Evolutionary conservation across 2,329 filamentous ascomycete genomes (phyloP).

Genomic region (Fragosphaeria purpurea): DNA sequence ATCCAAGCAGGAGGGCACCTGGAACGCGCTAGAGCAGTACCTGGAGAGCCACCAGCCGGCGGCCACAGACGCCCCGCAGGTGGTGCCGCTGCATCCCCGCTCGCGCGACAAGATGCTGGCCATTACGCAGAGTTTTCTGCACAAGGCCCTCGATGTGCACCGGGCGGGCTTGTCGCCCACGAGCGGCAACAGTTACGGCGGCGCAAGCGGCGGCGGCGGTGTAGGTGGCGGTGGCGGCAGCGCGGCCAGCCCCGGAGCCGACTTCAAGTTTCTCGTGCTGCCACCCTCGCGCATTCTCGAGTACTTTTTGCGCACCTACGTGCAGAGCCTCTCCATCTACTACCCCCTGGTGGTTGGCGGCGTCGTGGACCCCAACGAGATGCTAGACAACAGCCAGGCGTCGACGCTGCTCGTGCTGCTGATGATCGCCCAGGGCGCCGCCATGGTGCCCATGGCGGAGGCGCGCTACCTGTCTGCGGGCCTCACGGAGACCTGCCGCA

Average conservation of each 20-base stretch:
- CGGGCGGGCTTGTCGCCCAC: slow-evolving; percentile 32
- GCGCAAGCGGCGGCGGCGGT: no score
- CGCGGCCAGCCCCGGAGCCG: slow-evolving; percentile 24
- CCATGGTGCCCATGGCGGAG: slow-evolving; percentile 54
- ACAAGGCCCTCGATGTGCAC: slow-evolving; percentile 61
- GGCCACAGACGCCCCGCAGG: slow-evolving; percentile 27
- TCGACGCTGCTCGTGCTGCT: slow-evolving; percentile 57
- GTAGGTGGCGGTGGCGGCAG: slow-evolving; percentile 22
- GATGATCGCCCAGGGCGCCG: slow-evolving; percentile 64
- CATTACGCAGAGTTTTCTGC: slow-evolving; percentile 59
- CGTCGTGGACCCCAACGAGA: slow-evolving; percentile 54
- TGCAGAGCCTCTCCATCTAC: slow-evolving; percentile 55
- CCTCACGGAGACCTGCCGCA: slow-evolving; percentile 60
- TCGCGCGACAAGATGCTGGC: slow-evolving; percentile 61
- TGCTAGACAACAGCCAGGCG: slow-evolving; percentile 56
- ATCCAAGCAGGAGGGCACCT: slow-evolving; percentile 37
- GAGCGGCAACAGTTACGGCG: background rate
- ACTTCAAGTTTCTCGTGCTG: slow-evolving; percentile 54
- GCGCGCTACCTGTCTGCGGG: slow-evolving; percentile 56
- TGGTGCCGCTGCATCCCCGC: slow-evolving; percentile 34
- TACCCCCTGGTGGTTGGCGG: slow-evolving; percentile 53
- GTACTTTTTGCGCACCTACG: slow-evolving; percentile 56
- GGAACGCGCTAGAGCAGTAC: slow-evolving; percentile 34
- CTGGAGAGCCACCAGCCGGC: slow-evolving; percentile 25
- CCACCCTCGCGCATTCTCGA: slow-evolving; percentile 57